These are phyloP conservation scores for Lathyrus aphaca DNA, from an alignment of 306 rosid species.

Conservation along the genomic window DNA sequence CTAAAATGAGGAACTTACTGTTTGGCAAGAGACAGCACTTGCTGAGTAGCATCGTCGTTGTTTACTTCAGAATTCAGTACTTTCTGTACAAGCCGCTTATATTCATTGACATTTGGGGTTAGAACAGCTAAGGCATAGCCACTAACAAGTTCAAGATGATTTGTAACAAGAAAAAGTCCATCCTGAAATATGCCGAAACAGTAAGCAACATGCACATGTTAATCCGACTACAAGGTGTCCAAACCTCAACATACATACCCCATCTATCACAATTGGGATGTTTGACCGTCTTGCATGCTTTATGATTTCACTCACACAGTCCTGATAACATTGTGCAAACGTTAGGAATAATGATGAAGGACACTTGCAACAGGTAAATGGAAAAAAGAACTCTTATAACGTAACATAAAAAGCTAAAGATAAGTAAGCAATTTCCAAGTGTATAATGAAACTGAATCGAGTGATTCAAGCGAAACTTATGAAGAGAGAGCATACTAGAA, in stretches of 20 bases:
- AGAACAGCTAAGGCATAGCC: slow-evolving; percentile 82
- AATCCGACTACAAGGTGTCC: slow-evolving; percentile 24
- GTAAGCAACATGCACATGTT: slow-evolving; percentile 25
- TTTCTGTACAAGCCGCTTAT: slow-evolving; percentile 79
- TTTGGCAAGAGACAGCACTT: slow-evolving; percentile 69
- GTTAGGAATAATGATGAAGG: slow-evolving; percentile 32
- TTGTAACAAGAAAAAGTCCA: slow-evolving; percentile 85
- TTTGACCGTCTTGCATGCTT: slow-evolving; percentile 71
- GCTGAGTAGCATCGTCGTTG: slow-evolving; percentile 54
- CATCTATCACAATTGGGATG: slow-evolving; percentile 80
- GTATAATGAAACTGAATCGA: slow-evolving; percentile 12
- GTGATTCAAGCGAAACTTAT: slow-evolving; percentile 12
- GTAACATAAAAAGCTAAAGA: background rate
- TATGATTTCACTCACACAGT: slow-evolving; percentile 74
- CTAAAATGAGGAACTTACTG: slow-evolving; percentile 48
- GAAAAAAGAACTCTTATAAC: background rate
- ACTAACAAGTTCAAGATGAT: slow-evolving; percentile 71
- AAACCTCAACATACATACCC: slow-evolving; percentile 59
- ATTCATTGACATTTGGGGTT: slow-evolving; percentile 87
- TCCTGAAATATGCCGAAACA: slow-evolving; percentile 57
- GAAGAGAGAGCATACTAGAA: slow-evolving; percentile 59
- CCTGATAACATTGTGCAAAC: slow-evolving; percentile 54
- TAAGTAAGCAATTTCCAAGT: slow-evolving; percentile 5
- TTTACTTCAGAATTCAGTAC: slow-evolving; percentile 64
- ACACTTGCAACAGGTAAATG: background rate